Base-by-base conservation (phyloP, 2,329 filamentous ascomycete genomes). In the Cladosporium oxysporum region DNA sequence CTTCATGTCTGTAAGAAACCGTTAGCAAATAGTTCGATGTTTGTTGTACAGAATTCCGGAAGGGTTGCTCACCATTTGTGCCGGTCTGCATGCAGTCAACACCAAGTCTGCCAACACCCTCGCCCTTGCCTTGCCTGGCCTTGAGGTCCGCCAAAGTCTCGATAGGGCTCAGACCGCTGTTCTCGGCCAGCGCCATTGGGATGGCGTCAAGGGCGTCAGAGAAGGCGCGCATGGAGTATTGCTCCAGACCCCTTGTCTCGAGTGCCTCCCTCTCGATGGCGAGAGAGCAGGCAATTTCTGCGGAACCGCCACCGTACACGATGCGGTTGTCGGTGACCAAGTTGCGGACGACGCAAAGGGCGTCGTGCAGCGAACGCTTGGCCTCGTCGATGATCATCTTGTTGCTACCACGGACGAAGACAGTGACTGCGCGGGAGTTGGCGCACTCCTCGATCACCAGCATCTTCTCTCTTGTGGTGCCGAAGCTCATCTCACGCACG, bases 381-480 rank as follows among this genome's bases (percentile, higher is more conserved):
- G 96, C 96, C 81, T 99, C 96, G 77, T 99, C 96, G 78, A 99
- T 98, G 79, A 99, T 97, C 95, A 99, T 99, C 86, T 98, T 99
- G 87, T 99, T 99, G 85, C 93, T 96, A 75, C 95, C 95, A 75
- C 95, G 87, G 67, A 99, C 91, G 79, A 99, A 99, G 64, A 96
- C 89, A 2, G 95, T 99, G 67, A 99, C 96, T 53, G 95, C 95
- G 74, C 95, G 86, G 66, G 92, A 97, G 83, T 99, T 99, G 76
- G 96, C 95, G 77, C 95, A 99, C 82, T 99, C 95, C 82, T 99
- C 96, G 74, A 99, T 99, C 66, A 99, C 92, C 73, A 99, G 85
- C 95, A 99, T 99, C 88, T 99, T 98, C 82, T 99, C 95, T 76
- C 95, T 88, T 52, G 95, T 99, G 1, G 95, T 99, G 74, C 95